These are phyloP conservation scores for Prunus yedoensis DNA, from an alignment of 331 rosid genomes.

Conservation along the genomic window DNA sequence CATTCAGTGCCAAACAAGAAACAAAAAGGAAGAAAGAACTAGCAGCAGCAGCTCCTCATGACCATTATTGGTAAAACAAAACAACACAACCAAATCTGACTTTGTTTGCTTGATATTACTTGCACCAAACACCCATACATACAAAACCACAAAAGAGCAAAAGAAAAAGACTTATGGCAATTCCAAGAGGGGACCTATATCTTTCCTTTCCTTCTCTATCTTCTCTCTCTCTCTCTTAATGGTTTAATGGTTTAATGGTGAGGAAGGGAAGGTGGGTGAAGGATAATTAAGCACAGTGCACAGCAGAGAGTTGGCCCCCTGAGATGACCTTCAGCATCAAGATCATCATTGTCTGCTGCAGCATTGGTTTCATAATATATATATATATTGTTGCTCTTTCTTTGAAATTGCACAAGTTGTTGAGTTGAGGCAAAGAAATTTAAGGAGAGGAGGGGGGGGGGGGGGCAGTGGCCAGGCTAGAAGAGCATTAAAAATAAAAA, in stretches of 20 bases:
- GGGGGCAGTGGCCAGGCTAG: not conserved
- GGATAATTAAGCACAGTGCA: constrained; percentile 46
- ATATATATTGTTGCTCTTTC: too few relatives aligned
- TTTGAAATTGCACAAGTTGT: constrained; percentile 17
- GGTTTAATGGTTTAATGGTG: constrained; percentile 45
- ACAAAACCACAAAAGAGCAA: constrained; percentile 24
- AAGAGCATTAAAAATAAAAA: not conserved
- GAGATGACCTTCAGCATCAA: constrained; percentile 43
- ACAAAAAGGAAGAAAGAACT: not conserved
- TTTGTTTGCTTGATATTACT: constrained; percentile 19
- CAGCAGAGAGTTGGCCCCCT: not conserved
- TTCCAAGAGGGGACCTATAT: not conserved
- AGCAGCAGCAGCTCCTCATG: not conserved
- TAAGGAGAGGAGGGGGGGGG: constrained; percentile 6
- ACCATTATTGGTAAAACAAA: constrained; percentile 45
- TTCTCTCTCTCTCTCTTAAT: not conserved
- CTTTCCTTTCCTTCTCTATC: not conserved
- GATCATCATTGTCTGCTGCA: constrained; percentile 48
- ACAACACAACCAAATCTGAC: constrained; percentile 33
- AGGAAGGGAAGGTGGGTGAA: constrained; percentile 59
- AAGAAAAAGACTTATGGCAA: constrained; percentile 42
- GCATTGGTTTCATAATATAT: constrained; percentile 44
- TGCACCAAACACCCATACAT: constrained; percentile 34
- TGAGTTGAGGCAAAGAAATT: constrained; percentile 16
- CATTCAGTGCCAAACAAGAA: constrained; percentile 44